Conservation (phyloP, 1,284 basidiomycete species). For the Ceratobasidium theobromae region DNA sequence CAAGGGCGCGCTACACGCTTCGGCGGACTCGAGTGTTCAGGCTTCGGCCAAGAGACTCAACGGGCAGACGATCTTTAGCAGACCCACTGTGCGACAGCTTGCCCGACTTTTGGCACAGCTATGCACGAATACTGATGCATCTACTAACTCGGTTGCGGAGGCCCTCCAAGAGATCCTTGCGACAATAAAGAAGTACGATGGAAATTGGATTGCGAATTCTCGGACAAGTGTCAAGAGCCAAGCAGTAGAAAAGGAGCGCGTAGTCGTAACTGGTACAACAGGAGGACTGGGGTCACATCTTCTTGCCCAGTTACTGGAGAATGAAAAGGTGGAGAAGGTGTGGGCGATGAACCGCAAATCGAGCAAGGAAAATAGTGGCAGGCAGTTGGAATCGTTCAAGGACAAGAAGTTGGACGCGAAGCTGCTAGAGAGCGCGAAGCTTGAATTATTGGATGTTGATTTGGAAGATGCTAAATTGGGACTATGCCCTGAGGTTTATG, state of each 20-base stretch:
- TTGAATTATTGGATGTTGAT: slow-evolving; percentile 38
- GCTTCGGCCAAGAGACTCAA: no score
- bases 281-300: slow-evolving; percentile 43
- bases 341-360: slow-evolving; percentile 33
- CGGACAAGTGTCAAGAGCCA: no score
- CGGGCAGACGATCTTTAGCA: no score
- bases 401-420: slow-evolving; percentile 18
- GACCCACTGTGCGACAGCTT: no score
- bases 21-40: no score
- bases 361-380: not conserved
- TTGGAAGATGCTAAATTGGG: slow-evolving; percentile 38
- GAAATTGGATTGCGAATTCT: no score
- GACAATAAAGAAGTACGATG: no score
- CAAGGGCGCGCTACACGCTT: no score
- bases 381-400: slow-evolving; percentile 26
- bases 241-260: slow-evolving; percentile 9
- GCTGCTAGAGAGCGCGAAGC: slow-evolving; percentile 22
- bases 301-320: slow-evolving; percentile 39
- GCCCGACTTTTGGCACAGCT: no score
- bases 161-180: no score
- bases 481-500: slow-evolving; percentile 37
- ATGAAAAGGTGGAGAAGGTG: slow-evolving; percentile 12
- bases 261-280: slow-evolving; percentile 45
- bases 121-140: no score
- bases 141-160: no score